phyloP scores from a whole-genome alignment of 495 filamentous ascomycete species.

The Aspergillus saccharolyticus region DNA sequence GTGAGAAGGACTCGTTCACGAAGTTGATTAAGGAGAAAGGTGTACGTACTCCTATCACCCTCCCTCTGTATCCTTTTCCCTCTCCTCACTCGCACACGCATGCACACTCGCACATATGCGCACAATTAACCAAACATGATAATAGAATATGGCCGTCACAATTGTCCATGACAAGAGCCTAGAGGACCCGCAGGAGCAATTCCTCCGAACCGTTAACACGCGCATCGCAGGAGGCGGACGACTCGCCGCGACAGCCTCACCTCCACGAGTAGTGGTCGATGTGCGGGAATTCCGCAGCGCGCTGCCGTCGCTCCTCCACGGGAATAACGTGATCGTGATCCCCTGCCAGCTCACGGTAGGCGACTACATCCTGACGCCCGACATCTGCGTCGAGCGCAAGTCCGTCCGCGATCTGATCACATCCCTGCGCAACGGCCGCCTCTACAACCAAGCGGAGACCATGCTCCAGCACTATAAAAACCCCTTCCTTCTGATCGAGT shows the following conservation, averaged over 20 bases:
- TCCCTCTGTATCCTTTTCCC: too few relatives aligned
- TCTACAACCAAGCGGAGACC: conserved; percentile 88
- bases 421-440: conserved; percentile 83
- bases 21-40: conserved; percentile 89
- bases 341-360: conserved; percentile 96
- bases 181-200: conserved; percentile 85
- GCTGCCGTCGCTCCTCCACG: conserved; percentile 86
- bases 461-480: conserved; percentile 91
- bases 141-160: conserved; percentile 76
- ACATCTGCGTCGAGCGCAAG: conserved; percentile 92
- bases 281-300: conserved; percentile 93
- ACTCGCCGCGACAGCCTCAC: conserved; percentile 79
- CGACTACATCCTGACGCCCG: conserved; percentile 88
- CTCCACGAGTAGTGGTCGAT: conserved; percentile 91
- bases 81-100: too few relatives aligned
- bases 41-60: conserved; percentile 39
- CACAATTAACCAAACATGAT: conserved; percentile 10
- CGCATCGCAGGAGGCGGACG: conserved; percentile 91
- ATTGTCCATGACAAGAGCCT: conserved; percentile 67
- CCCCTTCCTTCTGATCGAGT: conserved; percentile 93
- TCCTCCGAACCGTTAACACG: conserved; percentile 93
- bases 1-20: conserved; percentile 94
- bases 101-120: neutral
- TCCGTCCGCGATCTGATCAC: conserved; percentile 84
- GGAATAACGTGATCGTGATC: conserved; percentile 74